These are phyloP conservation scores for Lecanicillium sp. DNA, from an alignment of 2,329 filamentous ascomycete genomes.

Conservation along the genomic window DNA sequence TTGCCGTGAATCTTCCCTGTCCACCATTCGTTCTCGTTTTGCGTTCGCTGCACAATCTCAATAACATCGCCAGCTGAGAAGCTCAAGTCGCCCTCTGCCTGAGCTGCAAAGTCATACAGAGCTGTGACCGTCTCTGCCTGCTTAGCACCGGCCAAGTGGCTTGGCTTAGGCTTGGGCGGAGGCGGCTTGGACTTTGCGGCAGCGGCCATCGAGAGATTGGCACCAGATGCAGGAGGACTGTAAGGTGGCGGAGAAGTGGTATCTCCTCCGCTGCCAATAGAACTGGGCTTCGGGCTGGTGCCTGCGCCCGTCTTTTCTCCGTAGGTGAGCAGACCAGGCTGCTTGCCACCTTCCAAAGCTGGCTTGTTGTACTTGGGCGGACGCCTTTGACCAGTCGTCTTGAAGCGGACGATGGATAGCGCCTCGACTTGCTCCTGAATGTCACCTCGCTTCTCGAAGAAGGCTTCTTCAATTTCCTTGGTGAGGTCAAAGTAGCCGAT, in stretches of 20 bases:
- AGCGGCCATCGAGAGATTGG: constrained; percentile 35
- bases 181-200: constrained; percentile 59
- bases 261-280: constrained; percentile 32
- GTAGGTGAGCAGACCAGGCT: constrained; percentile 42
- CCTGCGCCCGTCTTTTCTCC: constrained; percentile 25
- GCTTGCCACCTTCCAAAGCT: constrained; percentile 38
- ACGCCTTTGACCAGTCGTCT: constrained; percentile 66
- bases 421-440: constrained; percentile 79
- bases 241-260: constrained; percentile 63
- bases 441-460: constrained; percentile 79
- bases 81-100: constrained; percentile 87
- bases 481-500: constrained; percentile 97
- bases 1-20: constrained; percentile 70
- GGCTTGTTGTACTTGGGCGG: constrained; percentile 53
- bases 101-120: constrained; percentile 91
- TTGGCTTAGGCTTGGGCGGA: constrained; percentile 72
- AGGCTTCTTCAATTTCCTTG: constrained; percentile 84
- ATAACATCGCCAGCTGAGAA: constrained; percentile 85
- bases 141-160: constrained; percentile 56
- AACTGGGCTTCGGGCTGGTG: constrained; percentile 4
- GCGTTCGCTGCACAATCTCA: constrained; percentile 75
- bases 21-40: constrained; percentile 98
- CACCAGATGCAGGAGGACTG: constrained; percentile 33
- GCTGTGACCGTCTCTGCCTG: constrained; percentile 75
- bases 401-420: constrained; percentile 82